Evolutionary conservation across 1,139 yeast genomes (phyloP), one percentile per base, ranked within the genome.

Genomic region (Candida labiduridarum): DNA sequence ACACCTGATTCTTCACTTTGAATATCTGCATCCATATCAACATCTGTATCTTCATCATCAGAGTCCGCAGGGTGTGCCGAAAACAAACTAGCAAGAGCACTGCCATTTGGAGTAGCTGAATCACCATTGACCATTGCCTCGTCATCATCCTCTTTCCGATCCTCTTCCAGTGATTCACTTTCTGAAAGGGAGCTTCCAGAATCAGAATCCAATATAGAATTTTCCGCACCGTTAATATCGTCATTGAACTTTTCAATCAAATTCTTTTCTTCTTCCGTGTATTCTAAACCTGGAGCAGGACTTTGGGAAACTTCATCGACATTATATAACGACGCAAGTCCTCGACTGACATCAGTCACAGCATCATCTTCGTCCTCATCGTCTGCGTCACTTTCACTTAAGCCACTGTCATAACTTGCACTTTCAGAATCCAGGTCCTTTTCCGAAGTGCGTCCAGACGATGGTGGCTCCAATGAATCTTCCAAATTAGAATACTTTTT

Each of bases 401-500:
- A 49, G 1, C 44, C 50, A n/a, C 49, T 54, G 7, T 35, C 16
- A 14, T 41, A 46, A 15, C 14, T 33, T 33, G n/a, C 30, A 25
- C 30, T 22, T 2, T 40, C 55, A 19, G 39, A 31, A 12, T 25
- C 41, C 16, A 34, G 15, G 6, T 53, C 56, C n/a, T 48, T 49
- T 9, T 50, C 60, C 3, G 60, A 50, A 7, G 52, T 34, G 9
- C 39, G 51, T 11, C 55, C 51, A 10, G 59, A 49, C 6, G 55
- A 59, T n/a, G 43, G 44, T 3, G 48, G 49, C 30, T 52, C 53
- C 2, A 47, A 46, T 3, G 69, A 59, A 11, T 54, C 59, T 33
- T 78, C 78, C 47, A 85, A 56, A 29, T 74, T 67, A 29, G 86
- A 80, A 64, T 89, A 89, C 62, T 89, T 89, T 44, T 73, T 74